Evolutionary conservation across 352 stramenopile genomes (phyloP).

Genomic region (Globisporangium yorkense): DNA sequence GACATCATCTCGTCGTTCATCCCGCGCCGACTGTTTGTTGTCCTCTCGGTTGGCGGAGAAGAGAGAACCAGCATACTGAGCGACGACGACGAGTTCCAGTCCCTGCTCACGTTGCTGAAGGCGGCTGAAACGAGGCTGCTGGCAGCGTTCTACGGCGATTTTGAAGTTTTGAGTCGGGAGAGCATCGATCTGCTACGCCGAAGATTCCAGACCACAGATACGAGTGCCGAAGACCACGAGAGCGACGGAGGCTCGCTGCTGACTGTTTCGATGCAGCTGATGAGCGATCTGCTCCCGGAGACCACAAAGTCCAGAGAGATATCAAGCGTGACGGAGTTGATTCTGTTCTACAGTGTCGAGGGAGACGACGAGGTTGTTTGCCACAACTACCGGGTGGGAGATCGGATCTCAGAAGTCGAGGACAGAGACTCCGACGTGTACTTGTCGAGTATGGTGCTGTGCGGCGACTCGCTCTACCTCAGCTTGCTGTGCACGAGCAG

Average conservation of each 20-base stretch:
- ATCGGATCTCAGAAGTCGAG: conserved; percentile 29
- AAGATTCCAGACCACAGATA: conserved; percentile 6
- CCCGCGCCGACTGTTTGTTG: conserved; percentile 19
- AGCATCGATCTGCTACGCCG: conserved; percentile 21
- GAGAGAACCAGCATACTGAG: conserved; percentile 21
- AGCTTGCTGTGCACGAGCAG: conserved; percentile 29
- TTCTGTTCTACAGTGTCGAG: conserved; percentile 20
- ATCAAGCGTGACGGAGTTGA: conserved; percentile 19
- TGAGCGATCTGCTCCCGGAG: conserved; percentile 19
- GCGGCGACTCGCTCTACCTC: conserved; percentile 36
- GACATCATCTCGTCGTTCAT: conserved; percentile 14
- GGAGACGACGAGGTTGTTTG: conserved; percentile 13
- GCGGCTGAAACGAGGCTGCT: conserved; percentile 6
- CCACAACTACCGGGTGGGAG: conserved; percentile 20
- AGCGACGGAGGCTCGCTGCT: conserved; percentile 7
- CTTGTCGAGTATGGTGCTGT: conserved; percentile 44
- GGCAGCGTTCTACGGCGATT: conserved; percentile 47
- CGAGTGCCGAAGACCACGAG: conserved; percentile 6
- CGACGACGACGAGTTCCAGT: conserved; percentile 22
- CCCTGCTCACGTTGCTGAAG: conserved; percentile 2
- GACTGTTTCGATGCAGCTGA: conserved; percentile 17
- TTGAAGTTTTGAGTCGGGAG: conserved; percentile 28
- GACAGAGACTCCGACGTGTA: conserved; percentile 21
- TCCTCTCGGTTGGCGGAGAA: conserved; percentile 11
- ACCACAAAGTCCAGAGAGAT: conserved; percentile 15